Conservation (phyloP, 2,329 filamentous ascomycete species). For the Ceratocystis albifundus region DNA sequence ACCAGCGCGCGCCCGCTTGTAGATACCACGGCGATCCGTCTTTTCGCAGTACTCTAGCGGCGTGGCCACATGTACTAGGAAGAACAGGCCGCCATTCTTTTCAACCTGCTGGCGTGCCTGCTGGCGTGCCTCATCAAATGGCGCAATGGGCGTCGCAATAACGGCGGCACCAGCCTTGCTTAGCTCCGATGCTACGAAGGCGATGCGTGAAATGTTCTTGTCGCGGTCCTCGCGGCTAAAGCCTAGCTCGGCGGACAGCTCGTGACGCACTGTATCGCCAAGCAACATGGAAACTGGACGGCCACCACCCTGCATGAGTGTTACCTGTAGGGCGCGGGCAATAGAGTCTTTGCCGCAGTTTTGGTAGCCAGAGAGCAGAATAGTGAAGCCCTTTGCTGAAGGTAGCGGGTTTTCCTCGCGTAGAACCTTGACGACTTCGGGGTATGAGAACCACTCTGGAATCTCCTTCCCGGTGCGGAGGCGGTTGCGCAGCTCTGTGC, state of each 20-base stretch:
- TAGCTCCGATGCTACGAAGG: constrained; percentile 89
- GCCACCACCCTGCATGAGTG: constrained; percentile 94
- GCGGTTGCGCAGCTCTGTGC: constrained; percentile 81
- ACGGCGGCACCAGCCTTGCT: constrained; percentile 88
- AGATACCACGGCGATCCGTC: constrained; percentile 88
- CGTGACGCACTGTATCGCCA: constrained; percentile 85
- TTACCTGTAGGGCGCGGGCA: constrained; percentile 88
- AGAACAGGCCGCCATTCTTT: constrained; percentile 74
- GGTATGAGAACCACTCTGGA: constrained; percentile 99
- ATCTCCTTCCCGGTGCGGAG: constrained; percentile 88
- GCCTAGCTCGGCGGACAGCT: constrained; percentile 88
- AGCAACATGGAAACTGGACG: constrained; percentile 88
- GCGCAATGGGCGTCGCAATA: constrained; percentile 91
- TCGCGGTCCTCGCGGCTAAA: constrained; percentile 89
- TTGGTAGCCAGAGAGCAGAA: constrained; percentile 94
- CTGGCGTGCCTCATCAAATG: constrained; percentile 67
- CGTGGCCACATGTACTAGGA: constrained; percentile 88
- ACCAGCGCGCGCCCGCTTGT: constrained; percentile 68
- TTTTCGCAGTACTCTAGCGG: constrained; percentile 86
- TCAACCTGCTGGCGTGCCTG: constrained; percentile 75
- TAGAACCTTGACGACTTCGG: constrained; percentile 92
- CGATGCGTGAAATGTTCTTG: constrained; percentile 90
- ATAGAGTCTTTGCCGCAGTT: constrained; percentile 97
- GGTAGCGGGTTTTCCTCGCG: constrained; percentile 92
- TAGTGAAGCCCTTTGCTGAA: constrained; percentile 86